Base-by-base conservation (phyloP, 2,329 filamentous ascomycete species). In the Colletotrichum truncatum region DNA sequence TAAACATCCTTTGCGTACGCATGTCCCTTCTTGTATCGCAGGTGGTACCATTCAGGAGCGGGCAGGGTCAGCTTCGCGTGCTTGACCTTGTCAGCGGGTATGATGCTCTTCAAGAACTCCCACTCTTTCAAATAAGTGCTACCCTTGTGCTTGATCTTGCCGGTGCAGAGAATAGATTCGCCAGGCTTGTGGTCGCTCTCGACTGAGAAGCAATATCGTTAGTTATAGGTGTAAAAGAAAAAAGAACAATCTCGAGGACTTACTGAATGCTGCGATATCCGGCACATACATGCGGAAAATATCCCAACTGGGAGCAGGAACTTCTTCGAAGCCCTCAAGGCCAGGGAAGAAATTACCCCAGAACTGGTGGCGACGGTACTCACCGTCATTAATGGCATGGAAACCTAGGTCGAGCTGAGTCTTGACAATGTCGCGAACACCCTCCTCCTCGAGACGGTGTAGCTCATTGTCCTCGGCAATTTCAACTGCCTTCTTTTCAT, bases 301-400 rank as follows among this genome's bases (percentile, higher is more conserved):
- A 34, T 78, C 76, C 67, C 74, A 54, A 2, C 72, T 71, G 4
- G 73, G 72, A 4, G 72, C 67, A 70, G 68, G 70, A 68, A 73
- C 75, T 68, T 81, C 78, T 46, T 80, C 78, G 64, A 81, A 80
- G 6, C 79, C 79, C 32, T 81, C 74, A 1, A 81, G 74, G 39
- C 76, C 81, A 48, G 75, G 73, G 66, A 75, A 76, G 63, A 75
- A 75, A 36, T 71, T 75, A 56, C 74, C 74, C 73, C 74, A 75
- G 64, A 75, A 76, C 57, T 75, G 73, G 54, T 75, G 73, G 28
- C 74, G 73, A 8, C 73, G 73, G 55, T 89, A 94, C 78, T 94
- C 92, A 73, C 92, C 92, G 69, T 89, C 90, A 45, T 86, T 91
- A 61, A 93, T 82, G 30, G 87, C 88, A 64, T 87, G 86, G 74